Base-by-base conservation (phyloP, 2,329 filamentous ascomycete species). In the Graphilbum ipis-grandicollis region DNA sequence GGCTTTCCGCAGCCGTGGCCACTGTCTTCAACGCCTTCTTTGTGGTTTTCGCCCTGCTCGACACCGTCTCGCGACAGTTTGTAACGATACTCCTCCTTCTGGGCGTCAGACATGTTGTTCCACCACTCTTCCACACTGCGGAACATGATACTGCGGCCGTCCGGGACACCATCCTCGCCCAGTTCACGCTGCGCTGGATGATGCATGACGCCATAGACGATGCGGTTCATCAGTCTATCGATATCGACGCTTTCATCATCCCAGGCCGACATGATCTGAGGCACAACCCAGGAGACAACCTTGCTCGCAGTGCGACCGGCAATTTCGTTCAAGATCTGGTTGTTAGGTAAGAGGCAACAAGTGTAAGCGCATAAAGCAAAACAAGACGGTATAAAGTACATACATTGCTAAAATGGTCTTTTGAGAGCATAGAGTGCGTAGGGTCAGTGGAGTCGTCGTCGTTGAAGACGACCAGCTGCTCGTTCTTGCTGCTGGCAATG, bases 341-440 rank as follows among this genome's bases (percentile, higher is more conserved):
- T n/a, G n/a, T n/a, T n/a, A n/a, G n/a, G n/a, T n/a, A n/a, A n/a
- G n/a, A n/a, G n/a, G n/a, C n/a, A n/a, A 15, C 17, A 12, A 43
- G 42, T 25, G 36, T n/a, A 32, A 30, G n/a, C 26, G 9, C 14
- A 5, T 28, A 28, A 13, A 28, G 14, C 26, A 13, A 28, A 28
- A 13, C 14, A 28, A 5, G 26, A n/a, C 26, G 14, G 26, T 9
- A 28, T n/a, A 28, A 28, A 13, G 6, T 18, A 31, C 29, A 18
- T 54, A 79, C 65, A 51, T 92, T 92, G 44, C 79, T 81, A 56
- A 94, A 94, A 57, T 94, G 86, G 50, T 94, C 86, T 61, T 94
- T 94, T 41, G 84, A 85, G 36, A 94, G 63, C 86, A 93, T 93
- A 17, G 83, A 92, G 60, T 94, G 86, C 2, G 86, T 94, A 0